Evolutionary conservation across 2,329 filamentous ascomycete species (phyloP), one percentile per base, ranked within the genome.

Genomic region (Colletotrichum sp.): DNA sequence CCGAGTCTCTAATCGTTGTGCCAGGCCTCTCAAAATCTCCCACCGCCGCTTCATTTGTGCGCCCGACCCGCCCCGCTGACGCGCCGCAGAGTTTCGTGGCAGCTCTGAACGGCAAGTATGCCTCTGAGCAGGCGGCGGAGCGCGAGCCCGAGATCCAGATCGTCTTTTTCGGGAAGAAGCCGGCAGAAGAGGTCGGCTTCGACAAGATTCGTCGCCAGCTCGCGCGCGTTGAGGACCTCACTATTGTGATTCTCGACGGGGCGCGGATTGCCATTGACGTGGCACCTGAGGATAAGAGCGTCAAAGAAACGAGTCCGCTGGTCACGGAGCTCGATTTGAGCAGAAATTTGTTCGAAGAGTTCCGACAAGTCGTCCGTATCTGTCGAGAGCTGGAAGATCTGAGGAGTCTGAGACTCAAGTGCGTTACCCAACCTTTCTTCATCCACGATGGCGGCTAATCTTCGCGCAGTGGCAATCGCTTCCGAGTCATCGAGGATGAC

Each of bases 121-220:
- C 93, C 5, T 90, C 92, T 4, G 91, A 93, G 73, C 83, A 85
- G 16, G 80, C 83, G 10, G 80, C 83, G 32, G 76, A 79, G 44
- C 79, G 63, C 68, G 75, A 63, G 77, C 76, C 69, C 72, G 72
- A 78, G 67, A 73, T 74, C 66, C 88, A 91, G 65, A 94, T 98
- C 77, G 86, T 89, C 71, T 93, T 89, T 89, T 98, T 88, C 86
- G 95, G 85, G 48, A 99, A 71, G 57, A 78, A 99, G 85, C 91
- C 96, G 22, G 96, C 95, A 7, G 94, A 99, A 85, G 96, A 99
- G 85, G 92, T 99, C 39, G 97, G 97, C 34, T 99, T 99, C 80
- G 96, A 98, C 79, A 98, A 98, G 88, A 95, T 98, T 79, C 92
- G 94, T 59, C 90, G 90, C 79, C 92, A 96, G 84, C 93, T 98